These are phyloP conservation scores for Metroxylon sagu DNA, from an alignment of 176 grass and related monocot genomes.

Conservation along the genomic window DNA sequence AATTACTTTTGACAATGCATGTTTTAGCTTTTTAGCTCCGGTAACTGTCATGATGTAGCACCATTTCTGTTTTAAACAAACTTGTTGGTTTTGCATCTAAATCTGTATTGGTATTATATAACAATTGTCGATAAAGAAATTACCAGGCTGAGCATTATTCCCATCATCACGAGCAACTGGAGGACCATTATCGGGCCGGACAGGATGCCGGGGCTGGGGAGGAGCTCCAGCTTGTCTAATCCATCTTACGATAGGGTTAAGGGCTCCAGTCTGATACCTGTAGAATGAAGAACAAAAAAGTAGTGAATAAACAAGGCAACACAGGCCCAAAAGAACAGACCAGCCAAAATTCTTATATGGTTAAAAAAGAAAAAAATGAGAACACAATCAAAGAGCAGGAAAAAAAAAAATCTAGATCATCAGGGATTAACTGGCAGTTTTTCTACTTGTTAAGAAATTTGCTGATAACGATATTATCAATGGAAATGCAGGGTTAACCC, in stretches of 20 bases:
- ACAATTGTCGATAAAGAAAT: background rate
- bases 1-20: too few species aligned
- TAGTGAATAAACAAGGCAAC: conserved; percentile 2
- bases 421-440: background rate
- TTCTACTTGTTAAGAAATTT: too few species aligned
- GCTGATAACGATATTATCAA: background rate
- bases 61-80: background rate
- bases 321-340: too few species aligned
- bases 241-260: conserved; percentile 71
- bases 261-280: conserved; percentile 81
- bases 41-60: background rate
- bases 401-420: background rate
- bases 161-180: conserved; percentile 33
- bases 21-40: too few species aligned
- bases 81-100: background rate
- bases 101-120: background rate
- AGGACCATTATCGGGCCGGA: conserved; percentile 33
- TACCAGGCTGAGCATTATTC: conserved; percentile 49
- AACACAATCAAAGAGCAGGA: background rate
- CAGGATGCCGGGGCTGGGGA: conserved; percentile 48
- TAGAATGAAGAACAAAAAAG: conserved; percentile 14
- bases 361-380: conserved; percentile 4
- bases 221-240: conserved; percentile 51
- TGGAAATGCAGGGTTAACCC: background rate
- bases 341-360: too few species aligned